These are phyloP conservation scores for Mycogone perniciosa DNA, from an alignment of 2,329 filamentous ascomycete genomes.

Conservation along the genomic window DNA sequence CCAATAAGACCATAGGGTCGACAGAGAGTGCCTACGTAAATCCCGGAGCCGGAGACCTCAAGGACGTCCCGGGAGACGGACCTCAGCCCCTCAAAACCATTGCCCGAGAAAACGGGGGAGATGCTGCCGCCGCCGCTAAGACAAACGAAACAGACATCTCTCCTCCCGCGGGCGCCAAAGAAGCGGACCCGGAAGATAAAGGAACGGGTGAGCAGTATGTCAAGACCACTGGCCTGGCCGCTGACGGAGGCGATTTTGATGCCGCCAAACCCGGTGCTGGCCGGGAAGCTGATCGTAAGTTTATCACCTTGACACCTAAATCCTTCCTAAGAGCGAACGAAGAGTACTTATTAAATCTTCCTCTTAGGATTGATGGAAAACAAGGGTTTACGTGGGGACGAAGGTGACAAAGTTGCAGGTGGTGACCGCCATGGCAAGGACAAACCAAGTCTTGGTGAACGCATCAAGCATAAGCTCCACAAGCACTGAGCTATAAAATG, in stretches of 20 bases:
- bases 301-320: too few species aligned
- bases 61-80: conserved; percentile 2
- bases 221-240: conserved; percentile 50
- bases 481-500: conserved; percentile 27
- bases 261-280: conserved; percentile 58
- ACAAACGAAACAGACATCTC: neutral
- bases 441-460: conserved; percentile 52
- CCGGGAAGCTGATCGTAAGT: conserved; percentile 59
- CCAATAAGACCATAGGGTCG: conserved; percentile 3
- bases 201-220: conserved; percentile 53
- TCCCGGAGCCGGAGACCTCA: conserved; percentile 3
- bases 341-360: neutral
- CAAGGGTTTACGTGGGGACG: conserved; percentile 23
- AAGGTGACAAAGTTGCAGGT: neutral
- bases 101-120: conserved; percentile 28
- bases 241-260: conserved; percentile 64
- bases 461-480: conserved; percentile 66
- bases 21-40: neutral
- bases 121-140: conserved; percentile 20
- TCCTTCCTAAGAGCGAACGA: neutral
- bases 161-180: conserved; percentile 11
- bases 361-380: conserved; percentile 27
- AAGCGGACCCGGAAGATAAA: conserved; percentile 24
- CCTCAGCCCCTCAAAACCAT: conserved; percentile 29
- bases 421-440: conserved; percentile 22